Evolutionary conservation across 352 stramenopile genomes (phyloP), one percentile per base, ranked within the genome.

Genomic region (Phytophthora citrophthora): DNA sequence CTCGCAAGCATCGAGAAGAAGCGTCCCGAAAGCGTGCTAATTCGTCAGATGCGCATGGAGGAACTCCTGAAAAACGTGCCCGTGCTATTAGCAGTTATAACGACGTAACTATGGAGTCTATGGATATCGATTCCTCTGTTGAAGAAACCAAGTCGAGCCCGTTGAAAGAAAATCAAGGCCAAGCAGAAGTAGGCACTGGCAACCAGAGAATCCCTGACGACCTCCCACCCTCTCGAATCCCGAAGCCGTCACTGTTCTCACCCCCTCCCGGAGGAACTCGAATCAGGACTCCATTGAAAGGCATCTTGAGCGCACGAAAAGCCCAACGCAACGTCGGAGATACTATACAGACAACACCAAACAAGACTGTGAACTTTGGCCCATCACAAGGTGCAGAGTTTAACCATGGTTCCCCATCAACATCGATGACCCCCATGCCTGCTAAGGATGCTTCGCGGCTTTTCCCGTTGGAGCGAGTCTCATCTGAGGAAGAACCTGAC

Each of bases 381-480:
- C 86, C 88, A 9, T 74, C 88, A 5, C 74, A 91, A 59, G 83
- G 83, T 31, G 82, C 85, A 5, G 83, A 96, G 57, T 96, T 94
- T 68, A 89, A 92, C 24, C 61, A 82, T 32, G 85, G 83, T 1
- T 93, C 84, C 0, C 88, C 88, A 12, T 92, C 86, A 8, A 94
- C 83, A n/a, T 93, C 86, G 2, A 94, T 96, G 86, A 96, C 88
- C 4, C 88, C 86, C 0, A 91, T 96, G 85, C 67, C 61, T 7
- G 76, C 79, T 9, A 79, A 79, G 45, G 77, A 87, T 26, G 83
- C 86, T 11, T 74, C 64, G 16, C 72, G 65, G 11, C 83, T 91
- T 64, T 96, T 90, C 57, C 86, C 86, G 0, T 65, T 91, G 26
- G 77, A 92, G 7, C 74, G 57, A 6, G 64, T 39, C 5, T 72